Conservation (phyloP, 352 stramenopile species). For the Globisporangium alternatum region DNA sequence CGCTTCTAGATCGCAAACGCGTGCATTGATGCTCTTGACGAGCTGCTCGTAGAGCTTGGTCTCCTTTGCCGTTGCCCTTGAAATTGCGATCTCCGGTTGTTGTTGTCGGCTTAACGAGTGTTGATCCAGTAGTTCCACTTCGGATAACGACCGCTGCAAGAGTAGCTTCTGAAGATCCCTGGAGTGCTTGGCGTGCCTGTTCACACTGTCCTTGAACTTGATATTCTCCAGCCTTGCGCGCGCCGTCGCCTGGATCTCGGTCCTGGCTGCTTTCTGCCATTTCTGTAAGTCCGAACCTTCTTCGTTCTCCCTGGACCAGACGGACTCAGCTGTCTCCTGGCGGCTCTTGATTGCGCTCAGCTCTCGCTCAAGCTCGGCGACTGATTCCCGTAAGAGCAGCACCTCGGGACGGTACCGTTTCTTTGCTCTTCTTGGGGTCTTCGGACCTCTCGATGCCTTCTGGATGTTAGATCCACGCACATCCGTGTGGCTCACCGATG, state of each 20-base stretch:
- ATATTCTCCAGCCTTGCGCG: constrained; percentile 42
- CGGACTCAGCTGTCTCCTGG: neutral
- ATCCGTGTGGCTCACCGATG: too few species aligned
- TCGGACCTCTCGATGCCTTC: neutral
- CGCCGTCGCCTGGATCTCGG: constrained; percentile 30
- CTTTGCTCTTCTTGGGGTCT: neutral
- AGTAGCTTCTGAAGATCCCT: constrained; percentile 39
- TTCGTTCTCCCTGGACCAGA: neutral
- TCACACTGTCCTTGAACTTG: constrained; percentile 39
- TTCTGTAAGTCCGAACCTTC: neutral
- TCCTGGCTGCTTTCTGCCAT: constrained; percentile 38
- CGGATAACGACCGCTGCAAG: constrained; percentile 21
- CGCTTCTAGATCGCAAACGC: constrained; percentile 17
- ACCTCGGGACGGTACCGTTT: constrained; percentile 4
- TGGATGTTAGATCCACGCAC: too few species aligned
- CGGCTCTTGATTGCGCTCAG: neutral
- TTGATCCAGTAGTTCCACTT: constrained; percentile 19
- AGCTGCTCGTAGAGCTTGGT: constrained; percentile 27
- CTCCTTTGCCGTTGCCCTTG: constrained; percentile 15
- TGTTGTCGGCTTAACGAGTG: too few species aligned
- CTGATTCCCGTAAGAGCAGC: neutral
- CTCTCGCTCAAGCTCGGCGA: constrained; percentile 1
- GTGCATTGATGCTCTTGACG: constrained; percentile 16
- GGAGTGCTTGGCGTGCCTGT: constrained; percentile 36
- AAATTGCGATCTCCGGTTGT: neutral